These are phyloP conservation scores for Phytophthora fragariaefolia DNA, from an alignment of 352 stramenopile species.

Conservation along the genomic window DNA sequence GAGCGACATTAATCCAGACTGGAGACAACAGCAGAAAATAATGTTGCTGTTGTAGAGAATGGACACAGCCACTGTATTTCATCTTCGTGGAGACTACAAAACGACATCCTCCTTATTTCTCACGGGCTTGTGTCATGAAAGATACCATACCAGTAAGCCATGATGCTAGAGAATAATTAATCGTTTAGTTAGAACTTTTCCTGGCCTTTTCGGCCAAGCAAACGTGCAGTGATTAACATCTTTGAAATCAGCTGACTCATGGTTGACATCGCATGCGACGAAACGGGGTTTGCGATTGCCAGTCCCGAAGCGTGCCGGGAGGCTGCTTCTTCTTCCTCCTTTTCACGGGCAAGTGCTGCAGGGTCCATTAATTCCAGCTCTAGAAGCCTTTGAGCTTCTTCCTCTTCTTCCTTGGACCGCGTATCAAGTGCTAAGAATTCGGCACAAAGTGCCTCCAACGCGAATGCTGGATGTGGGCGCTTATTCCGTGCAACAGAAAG, in stretches of 20 bases:
- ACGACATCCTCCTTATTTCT: too few species aligned
- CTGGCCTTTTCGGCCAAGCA: not conserved
- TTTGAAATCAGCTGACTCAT: not conserved
- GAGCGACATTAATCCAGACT: too few species aligned
- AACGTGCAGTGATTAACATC: not conserved
- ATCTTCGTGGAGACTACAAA: too few species aligned
- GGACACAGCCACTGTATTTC: too few species aligned
- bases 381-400: constrained; percentile 37
- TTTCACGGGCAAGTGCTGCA: constrained; percentile 30
- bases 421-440: constrained; percentile 42
- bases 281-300: not conserved
- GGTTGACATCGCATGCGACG: not conserved
- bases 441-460: constrained; percentile 40
- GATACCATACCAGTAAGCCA: not conserved
- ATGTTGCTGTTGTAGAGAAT: too few species aligned
- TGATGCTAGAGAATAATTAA: not conserved
- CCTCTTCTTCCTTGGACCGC: constrained; percentile 48
- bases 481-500: not conserved
- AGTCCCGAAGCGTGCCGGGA: constrained; percentile 2
- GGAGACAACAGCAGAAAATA: too few species aligned
- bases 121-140: not conserved
- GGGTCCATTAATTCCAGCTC: constrained; percentile 45
- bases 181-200: not conserved
- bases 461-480: constrained; percentile 12
- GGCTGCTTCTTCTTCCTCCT: constrained; percentile 38